Evolutionary conservation across 495 filamentous ascomycete genomes (phyloP).

Genomic region (Aspergillus cristatus): DNA sequence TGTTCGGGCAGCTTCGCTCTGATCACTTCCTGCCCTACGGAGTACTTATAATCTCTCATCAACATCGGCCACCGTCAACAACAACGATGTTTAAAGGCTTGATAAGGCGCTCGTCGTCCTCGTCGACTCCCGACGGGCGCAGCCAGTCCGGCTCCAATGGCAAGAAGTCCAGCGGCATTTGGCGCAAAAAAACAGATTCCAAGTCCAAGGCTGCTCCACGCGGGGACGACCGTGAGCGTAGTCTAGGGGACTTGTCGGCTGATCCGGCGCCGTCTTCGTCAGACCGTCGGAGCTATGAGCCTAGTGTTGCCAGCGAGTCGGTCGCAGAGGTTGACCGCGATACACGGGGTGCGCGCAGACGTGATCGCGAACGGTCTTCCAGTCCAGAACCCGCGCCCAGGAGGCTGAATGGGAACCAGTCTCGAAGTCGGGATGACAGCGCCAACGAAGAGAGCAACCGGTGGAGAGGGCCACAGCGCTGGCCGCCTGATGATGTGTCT

Average conservation of each 20-base stretch:
- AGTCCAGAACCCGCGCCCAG: slow-evolving; percentile 27
- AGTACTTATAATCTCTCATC: too few relatives aligned
- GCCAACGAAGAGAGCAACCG: slow-evolving; percentile 7
- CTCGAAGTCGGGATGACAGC: slow-evolving; percentile 11
- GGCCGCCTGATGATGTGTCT: slow-evolving; percentile 26
- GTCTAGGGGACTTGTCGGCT: slow-evolving; percentile 29
- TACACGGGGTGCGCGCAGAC: slow-evolving; percentile 22
- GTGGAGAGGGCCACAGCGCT: slow-evolving; percentile 23
- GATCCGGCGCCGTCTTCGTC: slow-evolving; percentile 30
- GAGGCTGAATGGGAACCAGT: slow-evolving; percentile 16
- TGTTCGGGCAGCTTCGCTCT: too few relatives aligned
- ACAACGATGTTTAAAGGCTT: slow-evolving; percentile 43
- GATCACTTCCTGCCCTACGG: slow-evolving; percentile 26
- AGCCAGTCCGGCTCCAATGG: slow-evolving; percentile 26
- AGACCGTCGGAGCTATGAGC: slow-evolving; percentile 25
- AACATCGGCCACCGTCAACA: slow-evolving; percentile 25
- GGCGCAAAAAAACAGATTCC: slow-evolving; percentile 3
- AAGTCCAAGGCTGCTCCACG: slow-evolving; percentile 37
- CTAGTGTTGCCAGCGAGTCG: slow-evolving; percentile 36
- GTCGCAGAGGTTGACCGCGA: slow-evolving; percentile 26
- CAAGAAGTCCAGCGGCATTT: slow-evolving; percentile 20
- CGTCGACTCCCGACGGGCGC: slow-evolving; percentile 28
- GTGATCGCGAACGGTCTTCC: slow-evolving; percentile 22
- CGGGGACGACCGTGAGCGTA: slow-evolving; percentile 47
- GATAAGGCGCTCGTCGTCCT: slow-evolving; percentile 16